Conservation (phyloP, 108 stramenopile species). For the Schizochytrium sp. region DNA sequence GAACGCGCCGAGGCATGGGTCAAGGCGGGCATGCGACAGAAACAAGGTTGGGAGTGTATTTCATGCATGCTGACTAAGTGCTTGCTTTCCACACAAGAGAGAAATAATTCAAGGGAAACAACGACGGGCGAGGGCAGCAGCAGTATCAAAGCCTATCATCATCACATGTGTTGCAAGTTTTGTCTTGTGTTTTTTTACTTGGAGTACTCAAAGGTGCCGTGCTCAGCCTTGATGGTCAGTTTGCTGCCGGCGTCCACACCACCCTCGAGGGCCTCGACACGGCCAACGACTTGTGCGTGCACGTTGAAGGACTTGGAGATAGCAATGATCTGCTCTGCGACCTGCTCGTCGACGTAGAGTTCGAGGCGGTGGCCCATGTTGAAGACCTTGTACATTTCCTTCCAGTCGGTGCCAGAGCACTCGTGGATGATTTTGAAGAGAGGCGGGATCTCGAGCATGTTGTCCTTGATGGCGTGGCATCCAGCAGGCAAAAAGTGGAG, state of each 20-base stretch:
- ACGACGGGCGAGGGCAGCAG: no score
- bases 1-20: no score
- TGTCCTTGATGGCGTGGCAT: slow-evolving; percentile 56
- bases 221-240: slow-evolving; percentile 40
- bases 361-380: slow-evolving; percentile 63
- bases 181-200: neutral
- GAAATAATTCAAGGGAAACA: no score
- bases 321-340: slow-evolving; percentile 39
- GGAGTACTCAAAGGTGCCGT: slow-evolving; percentile 59
- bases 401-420: slow-evolving; percentile 48
- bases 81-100: no score
- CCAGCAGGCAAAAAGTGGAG: slow-evolving; percentile 42
- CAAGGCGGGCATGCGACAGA: no score
- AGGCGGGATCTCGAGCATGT: slow-evolving; percentile 50
- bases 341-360: slow-evolving; percentile 47
- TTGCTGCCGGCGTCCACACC: slow-evolving; percentile 3
- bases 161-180: neutral
- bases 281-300: slow-evolving; percentile 58
- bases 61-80: no score
- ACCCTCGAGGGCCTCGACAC: slow-evolving; percentile 39
- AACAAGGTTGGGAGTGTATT: no score
- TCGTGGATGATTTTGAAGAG: slow-evolving; percentile 56
- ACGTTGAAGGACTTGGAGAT: slow-evolving; percentile 51
- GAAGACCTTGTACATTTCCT: slow-evolving; percentile 63
- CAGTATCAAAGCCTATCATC: neutral